Conservation (phyloP, 1,284 basidiomycete genomes). For the Pseudozyma tsukubaensis region DNA sequence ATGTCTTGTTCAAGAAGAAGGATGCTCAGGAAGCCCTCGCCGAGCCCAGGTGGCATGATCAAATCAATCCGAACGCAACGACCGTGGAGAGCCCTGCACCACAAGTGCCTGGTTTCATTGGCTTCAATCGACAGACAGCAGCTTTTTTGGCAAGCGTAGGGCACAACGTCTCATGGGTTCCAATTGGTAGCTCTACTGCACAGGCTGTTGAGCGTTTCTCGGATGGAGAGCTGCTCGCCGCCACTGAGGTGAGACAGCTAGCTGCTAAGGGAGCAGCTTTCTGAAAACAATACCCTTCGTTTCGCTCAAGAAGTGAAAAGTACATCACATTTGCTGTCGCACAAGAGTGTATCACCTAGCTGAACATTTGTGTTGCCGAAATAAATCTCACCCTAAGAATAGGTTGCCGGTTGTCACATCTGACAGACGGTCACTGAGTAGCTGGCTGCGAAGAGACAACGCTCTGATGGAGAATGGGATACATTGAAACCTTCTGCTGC, state of each 20-base stretch:
- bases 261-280: conserved; percentile 58
- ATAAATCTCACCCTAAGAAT: too few relatives aligned
- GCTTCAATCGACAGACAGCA: conserved; percentile 69
- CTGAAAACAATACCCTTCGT: conserved; percentile 14
- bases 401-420: too few relatives aligned
- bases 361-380: too few relatives aligned
- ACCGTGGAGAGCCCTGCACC: conserved; percentile 66
- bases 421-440: too few relatives aligned
- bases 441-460: too few relatives aligned
- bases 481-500: too few relatives aligned
- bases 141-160: conserved; percentile 62
- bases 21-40: conserved; percentile 58
- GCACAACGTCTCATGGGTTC: conserved; percentile 65
- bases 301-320: too few relatives aligned
- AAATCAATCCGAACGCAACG: conserved; percentile 66
- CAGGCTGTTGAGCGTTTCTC: conserved; percentile 55
- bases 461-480: too few relatives aligned
- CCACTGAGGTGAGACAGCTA: conserved; percentile 58
- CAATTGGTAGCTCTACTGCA: conserved; percentile 55
- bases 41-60: conserved; percentile 71
- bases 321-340: too few relatives aligned
- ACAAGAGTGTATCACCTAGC: too few relatives aligned
- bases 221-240: conserved; percentile 46
- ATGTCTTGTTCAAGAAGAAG: conserved; percentile 53
- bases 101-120: conserved; percentile 55